Conservation (phyloP, 169 alveolate genomes). For the Plasmodium inui region DNA sequence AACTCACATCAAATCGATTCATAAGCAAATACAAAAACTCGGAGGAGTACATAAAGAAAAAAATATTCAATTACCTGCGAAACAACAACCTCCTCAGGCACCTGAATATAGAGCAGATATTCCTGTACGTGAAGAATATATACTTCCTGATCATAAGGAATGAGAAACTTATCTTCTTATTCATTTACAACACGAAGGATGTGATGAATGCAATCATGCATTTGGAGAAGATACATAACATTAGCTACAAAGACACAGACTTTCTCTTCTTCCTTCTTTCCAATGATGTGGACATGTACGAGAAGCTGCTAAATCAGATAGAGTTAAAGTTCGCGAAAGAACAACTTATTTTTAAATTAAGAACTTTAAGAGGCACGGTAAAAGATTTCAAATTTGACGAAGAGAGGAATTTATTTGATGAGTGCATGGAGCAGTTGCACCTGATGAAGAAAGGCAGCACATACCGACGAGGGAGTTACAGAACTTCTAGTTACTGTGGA, state of each 20-base stretch:
- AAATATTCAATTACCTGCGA: slow-evolving; percentile 41
- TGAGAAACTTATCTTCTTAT: slow-evolving; percentile 27
- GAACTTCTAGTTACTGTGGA: not conserved
- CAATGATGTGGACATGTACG: slow-evolving; percentile 28
- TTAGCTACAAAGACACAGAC: slow-evolving; percentile 24
- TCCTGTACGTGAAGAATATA: slow-evolving; percentile 23
- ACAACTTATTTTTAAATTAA: slow-evolving; percentile 29
- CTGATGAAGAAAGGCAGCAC: slow-evolving; percentile 9
- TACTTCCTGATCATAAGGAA: slow-evolving; percentile 27
- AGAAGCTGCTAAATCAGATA: slow-evolving; percentile 9
- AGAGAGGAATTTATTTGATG: slow-evolving; percentile 30
- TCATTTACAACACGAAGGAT: slow-evolving; percentile 24
- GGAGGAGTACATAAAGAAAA: slow-evolving; percentile 31
- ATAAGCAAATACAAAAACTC: slow-evolving; percentile 15
- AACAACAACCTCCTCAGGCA: slow-evolving; percentile 20
- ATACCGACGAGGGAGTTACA: not conserved
- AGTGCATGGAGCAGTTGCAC: slow-evolving; percentile 13
- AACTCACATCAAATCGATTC: slow-evolving; percentile 17
- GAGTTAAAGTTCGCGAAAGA: slow-evolving; percentile 24
- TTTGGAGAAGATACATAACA: not conserved
- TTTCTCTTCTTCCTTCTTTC: slow-evolving; percentile 26
- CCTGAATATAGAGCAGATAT: slow-evolving; percentile 13
- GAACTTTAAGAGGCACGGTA: slow-evolving; percentile 1
- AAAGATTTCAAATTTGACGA: slow-evolving; percentile 23
- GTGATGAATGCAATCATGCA: slow-evolving; percentile 42